These are phyloP conservation scores for Zygosaccharomyces gambellarensis DNA, from an alignment of 805 yeast species.

Conservation along the genomic window DNA sequence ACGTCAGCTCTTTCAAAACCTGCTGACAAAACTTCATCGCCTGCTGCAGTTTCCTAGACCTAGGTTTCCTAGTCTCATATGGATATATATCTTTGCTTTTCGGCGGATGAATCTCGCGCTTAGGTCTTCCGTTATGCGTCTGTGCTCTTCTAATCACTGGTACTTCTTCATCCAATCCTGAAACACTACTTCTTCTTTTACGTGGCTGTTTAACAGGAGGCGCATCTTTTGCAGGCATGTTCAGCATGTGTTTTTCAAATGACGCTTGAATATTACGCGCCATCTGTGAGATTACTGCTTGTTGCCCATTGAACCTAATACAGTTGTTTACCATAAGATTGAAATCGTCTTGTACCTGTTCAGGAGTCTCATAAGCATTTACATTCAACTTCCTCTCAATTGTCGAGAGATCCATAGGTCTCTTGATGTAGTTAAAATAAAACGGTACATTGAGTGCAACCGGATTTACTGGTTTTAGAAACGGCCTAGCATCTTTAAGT, in stretches of 20 bases:
- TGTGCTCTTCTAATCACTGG: slow-evolving; percentile 67
- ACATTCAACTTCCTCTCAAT: slow-evolving; percentile 73
- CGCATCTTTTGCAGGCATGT: slow-evolving; percentile 69
- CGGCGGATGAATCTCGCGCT: slow-evolving; percentile 95
- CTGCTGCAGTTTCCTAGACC: slow-evolving; percentile 84
- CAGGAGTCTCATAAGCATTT: slow-evolving; percentile 68
- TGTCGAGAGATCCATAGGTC: slow-evolving; percentile 92
- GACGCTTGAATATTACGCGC: slow-evolving; percentile 85
- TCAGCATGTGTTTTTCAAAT: slow-evolving; percentile 87
- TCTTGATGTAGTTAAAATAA: slow-evolving; percentile 73
- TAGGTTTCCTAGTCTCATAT: slow-evolving; percentile 68
- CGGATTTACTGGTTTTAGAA: slow-evolving; percentile 83
- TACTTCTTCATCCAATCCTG: slow-evolving; percentile 31
- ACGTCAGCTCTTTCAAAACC: slow-evolving; percentile 72
- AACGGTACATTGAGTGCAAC: slow-evolving; percentile 85
- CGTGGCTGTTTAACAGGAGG: slow-evolving; percentile 33
- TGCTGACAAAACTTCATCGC: slow-evolving; percentile 83
- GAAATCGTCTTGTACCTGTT: slow-evolving; percentile 69
- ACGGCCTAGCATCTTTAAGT: slow-evolving; percentile 88
- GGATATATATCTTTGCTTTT: slow-evolving; percentile 84
- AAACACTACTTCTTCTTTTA: slow-evolving; percentile 17
- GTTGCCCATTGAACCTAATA: slow-evolving; percentile 76
- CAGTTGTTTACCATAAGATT: slow-evolving; percentile 83
- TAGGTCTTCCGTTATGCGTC: slow-evolving; percentile 78
- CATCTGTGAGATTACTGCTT: slow-evolving; percentile 83